Percentiles rank a stretch among this genome's conserved stretches.
These are phyloP conservation scores for Citrus hindsii DNA, from an alignment of 345 rosid genomes.

Conservation along the genomic window DNA sequence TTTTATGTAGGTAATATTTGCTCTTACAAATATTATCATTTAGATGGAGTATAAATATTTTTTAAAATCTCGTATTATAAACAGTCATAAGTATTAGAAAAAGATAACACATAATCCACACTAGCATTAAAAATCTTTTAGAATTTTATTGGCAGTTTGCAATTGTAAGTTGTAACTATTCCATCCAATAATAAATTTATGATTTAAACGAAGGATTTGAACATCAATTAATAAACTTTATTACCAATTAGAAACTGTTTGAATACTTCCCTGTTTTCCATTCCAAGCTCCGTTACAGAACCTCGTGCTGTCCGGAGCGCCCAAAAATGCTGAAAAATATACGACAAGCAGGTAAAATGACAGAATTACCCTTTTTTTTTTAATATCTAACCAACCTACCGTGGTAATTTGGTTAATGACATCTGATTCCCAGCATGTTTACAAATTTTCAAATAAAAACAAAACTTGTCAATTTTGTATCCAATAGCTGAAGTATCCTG, in stretches of 20 bases:
- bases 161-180: not conserved
- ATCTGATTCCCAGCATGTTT: not conserved
- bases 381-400: too few species aligned
- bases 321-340: not conserved
- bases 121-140: too few species aligned
- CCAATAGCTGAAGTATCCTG: too few species aligned
- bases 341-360: not conserved
- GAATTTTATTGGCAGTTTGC: not conserved
- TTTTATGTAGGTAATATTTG: too few species aligned
- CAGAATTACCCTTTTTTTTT: not conserved
- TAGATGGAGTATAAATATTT: too few species aligned
- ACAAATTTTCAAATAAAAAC: too few species aligned
- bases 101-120: too few species aligned
- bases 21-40: too few species aligned
- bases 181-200: not conserved
- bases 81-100: too few species aligned
- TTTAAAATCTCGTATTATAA: too few species aligned
- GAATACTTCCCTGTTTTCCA: not conserved
- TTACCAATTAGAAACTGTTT: too few species aligned
- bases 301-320: conserved; percentile 5
- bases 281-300: not conserved
- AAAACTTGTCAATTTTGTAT: too few species aligned
- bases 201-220: not conserved
- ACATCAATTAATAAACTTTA: not conserved
- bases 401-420: not conserved